Evolutionary conservation across 2,329 filamentous ascomycete species (phyloP).

Genomic region (Torrubiellomyces zombiae): DNA sequence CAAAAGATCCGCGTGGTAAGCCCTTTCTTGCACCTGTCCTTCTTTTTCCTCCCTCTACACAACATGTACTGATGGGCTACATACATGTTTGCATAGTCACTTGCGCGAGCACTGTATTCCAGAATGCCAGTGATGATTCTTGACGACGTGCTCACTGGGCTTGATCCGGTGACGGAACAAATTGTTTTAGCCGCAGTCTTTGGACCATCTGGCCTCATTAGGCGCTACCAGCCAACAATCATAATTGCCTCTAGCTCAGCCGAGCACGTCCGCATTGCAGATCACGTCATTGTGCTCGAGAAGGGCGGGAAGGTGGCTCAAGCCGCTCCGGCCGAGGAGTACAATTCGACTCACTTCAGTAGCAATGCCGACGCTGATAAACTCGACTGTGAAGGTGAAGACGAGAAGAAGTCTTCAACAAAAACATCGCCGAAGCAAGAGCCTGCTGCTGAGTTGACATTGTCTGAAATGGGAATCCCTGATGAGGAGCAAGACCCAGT

Average conservation of each 20-base stretch:
- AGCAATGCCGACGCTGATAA: too few species aligned
- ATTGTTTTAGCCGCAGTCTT: conserved; percentile 19
- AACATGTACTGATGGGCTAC: too few species aligned
- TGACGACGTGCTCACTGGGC: conserved; percentile 17
- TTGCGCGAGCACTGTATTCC: conserved; percentile 10
- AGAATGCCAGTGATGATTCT: conserved; percentile 11
- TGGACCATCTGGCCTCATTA: conserved; percentile 13
- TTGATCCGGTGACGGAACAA: conserved; percentile 20
- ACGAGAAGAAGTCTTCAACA: too few species aligned
- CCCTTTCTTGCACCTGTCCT: too few species aligned
- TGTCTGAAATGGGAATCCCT: conserved; percentile 4
- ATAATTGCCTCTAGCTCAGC: conserved; percentile 12
- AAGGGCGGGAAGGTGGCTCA: conserved; percentile 7
- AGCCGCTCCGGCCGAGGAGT: conserved; percentile 4
- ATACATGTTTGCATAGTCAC: conserved; percentile 3
- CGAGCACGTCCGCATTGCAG: conserved; percentile 8
- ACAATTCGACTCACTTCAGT: background rate
- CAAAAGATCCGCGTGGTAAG: conserved; percentile 11
- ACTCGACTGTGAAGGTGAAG: too few species aligned
- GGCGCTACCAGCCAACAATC: conserved; percentile 7
- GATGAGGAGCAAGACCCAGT: conserved; percentile 6
- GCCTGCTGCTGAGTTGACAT: too few species aligned
- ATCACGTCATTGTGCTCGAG: conserved; percentile 9
- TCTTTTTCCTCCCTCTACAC: too few species aligned
- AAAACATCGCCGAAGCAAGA: too few species aligned